These are phyloP conservation scores for Candida orba DNA, from an alignment of 805 yeast genomes.

Conservation along the genomic window DNA sequence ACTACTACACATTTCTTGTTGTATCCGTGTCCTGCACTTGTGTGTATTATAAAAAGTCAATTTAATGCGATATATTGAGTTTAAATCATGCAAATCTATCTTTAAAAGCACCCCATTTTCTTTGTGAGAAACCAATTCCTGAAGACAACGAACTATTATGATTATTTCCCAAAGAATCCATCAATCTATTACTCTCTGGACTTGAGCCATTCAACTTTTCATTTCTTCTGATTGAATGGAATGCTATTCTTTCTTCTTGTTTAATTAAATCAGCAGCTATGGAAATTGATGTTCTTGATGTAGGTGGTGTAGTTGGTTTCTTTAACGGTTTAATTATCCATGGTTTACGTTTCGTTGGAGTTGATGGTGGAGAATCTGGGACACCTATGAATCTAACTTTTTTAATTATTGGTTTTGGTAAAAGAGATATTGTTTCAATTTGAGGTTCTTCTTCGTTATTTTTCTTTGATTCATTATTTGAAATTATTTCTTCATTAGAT, in stretches of 20 bases:
- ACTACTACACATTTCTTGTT: no score
- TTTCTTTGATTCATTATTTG: background rate
- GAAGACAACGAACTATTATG: no score
- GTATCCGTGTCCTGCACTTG: no score
- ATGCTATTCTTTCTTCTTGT: slow-evolving; percentile 19
- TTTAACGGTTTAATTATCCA: background rate
- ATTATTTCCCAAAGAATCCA: no score
- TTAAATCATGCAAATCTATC: slow-evolving; percentile 11
- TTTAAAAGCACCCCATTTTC: no score
- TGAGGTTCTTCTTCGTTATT: no score
- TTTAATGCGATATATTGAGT: no score
- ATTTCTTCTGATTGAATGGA: slow-evolving; percentile 18
- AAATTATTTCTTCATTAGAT: no score
- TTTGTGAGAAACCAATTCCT: no score
- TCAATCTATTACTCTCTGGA: no score
- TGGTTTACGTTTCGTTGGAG: slow-evolving; percentile 10
- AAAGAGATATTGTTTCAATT: no score
- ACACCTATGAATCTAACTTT: slow-evolving; percentile 24
- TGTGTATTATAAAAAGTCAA: no score
- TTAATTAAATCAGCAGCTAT: slow-evolving; percentile 20
- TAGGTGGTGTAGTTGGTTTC: background rate
- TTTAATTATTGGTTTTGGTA: slow-evolving; percentile 11
- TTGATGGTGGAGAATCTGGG: slow-evolving; percentile 11
- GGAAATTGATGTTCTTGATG: slow-evolving; percentile 10
- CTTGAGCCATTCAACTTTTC: slow-evolving; percentile 1